Conservation (phyloP, 116 monocot genomes). For the Iris pallida region DNA sequence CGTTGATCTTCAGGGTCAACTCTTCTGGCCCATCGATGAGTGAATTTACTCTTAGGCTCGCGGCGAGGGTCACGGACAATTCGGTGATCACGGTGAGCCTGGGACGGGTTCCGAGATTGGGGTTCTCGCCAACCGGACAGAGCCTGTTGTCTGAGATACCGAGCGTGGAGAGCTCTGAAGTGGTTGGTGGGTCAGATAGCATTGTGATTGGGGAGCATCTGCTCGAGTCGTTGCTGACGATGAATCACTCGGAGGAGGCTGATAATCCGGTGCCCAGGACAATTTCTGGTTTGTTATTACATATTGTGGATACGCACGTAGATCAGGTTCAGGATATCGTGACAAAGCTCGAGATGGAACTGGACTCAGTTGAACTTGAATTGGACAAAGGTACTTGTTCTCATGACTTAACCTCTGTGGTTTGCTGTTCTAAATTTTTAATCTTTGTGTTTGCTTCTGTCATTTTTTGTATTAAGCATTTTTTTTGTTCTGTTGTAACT, state of each 20-base stretch:
- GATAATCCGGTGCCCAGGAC: conserved; percentile 67
- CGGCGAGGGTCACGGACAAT: conserved; percentile 69
- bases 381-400: conserved; percentile 63
- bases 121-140: conserved; percentile 45
- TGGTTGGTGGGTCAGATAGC: no score
- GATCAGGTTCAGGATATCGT: conserved; percentile 96
- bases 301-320: conserved; percentile 80
- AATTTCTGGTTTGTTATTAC: conserved; percentile 67
- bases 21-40: conserved; percentile 76
- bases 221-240: conserved; percentile 67
- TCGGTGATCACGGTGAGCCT: conserved; percentile 73
- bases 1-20: conserved; percentile 80
- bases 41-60: conserved; percentile 64
- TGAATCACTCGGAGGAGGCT: conserved; percentile 92
- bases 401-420: no score
- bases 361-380: conserved; percentile 78
- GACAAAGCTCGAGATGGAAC: conserved; percentile 80
- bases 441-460: no score
- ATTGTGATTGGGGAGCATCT: conserved; percentile 66
- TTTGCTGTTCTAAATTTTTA: no score
- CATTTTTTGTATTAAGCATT: no score
- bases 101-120: conserved; percentile 75
- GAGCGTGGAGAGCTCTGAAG: conserved; percentile 17
- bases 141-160: conserved; percentile 78
- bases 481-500: no score